Evolutionary conservation across 768 basidiomycete genomes (phyloP), one percentile per base, ranked within the genome.

Genomic region (Lentinula lateritia): DNA sequence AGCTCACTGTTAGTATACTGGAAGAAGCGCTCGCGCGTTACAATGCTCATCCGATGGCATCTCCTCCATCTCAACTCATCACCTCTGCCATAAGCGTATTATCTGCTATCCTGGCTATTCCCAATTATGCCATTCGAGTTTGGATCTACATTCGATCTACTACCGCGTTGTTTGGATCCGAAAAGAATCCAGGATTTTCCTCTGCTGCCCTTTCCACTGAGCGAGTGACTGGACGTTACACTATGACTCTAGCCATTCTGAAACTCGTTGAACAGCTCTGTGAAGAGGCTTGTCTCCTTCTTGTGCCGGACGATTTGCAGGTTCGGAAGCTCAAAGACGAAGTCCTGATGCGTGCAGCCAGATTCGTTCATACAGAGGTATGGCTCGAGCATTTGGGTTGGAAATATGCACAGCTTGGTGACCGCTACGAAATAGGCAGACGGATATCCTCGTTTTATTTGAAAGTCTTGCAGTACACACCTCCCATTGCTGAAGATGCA

Each of bases 121-220:
- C 90, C 0, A 79, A 77, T 50, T 89, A 89, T 67, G 89, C 91
- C n/a, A 84, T 85, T 65, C 83, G 89, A 2, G 90, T 95, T 23
- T 96, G 93, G 94, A 77, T 93, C 9, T 95, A 90, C 67, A 83
- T 95, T 18, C 87, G 93, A 12, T 89, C 90, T 5, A 89, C 93
- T 0, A 77, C 83, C 0, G 81, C 86, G 20, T 80, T 97, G 32
- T 93, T 96, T 66, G 88, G 90, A 16, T 78, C 85, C 5, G 85
- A 84, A 28, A 78, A 78, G 48, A 70, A 74, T 6, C 73, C 79
- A 35, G 86, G 83, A 9, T 83, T 84, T 63, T 84, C 84, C 5
- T 84, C 87, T 3, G 77, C 82, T 46, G 83, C 87, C n/a, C 75
- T 96, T 63, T 80, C 88, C 0, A 74, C 83, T 3, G 89, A 93